A percentile compares a stretch with the other conserved stretches of the same genome.
phyloP scores from a whole-genome alignment of 306 rosid species.

The Fragaria ananassa region DNA sequence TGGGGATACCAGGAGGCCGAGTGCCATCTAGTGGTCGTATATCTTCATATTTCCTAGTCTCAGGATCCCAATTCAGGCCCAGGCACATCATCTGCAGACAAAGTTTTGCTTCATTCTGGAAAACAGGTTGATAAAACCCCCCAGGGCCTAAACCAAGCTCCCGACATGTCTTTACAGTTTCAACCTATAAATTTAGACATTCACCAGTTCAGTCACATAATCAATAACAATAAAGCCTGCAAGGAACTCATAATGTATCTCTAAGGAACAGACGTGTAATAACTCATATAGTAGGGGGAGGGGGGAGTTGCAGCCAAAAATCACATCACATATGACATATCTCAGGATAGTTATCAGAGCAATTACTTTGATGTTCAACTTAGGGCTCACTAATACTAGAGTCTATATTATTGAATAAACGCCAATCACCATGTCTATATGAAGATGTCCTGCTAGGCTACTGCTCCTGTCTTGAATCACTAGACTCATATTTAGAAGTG shows the following conservation, averaged over 20 bases:
- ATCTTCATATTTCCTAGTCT: conserved; percentile 44
- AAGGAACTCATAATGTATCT: neutral
- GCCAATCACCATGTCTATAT: neutral
- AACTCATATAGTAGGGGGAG: neutral
- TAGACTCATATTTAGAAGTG: neutral
- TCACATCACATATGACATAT: neutral
- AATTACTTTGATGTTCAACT: neutral
- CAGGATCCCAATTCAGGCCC: conserved; percentile 71
- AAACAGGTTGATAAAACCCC: conserved; percentile 69
- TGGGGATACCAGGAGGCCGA: conserved; percentile 49
- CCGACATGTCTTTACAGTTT: conserved; percentile 41
- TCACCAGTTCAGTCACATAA: neutral
- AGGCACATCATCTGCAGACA: conserved; percentile 70
- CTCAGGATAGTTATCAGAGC: neutral
- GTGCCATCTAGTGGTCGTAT: conserved; percentile 31
- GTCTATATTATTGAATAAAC: neutral
- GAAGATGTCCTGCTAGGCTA: neutral
- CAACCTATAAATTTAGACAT: conserved; percentile 33
- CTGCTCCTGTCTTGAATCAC: neutral
- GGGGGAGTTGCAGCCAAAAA: neutral
- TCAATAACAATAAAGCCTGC: neutral
- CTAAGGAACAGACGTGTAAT: neutral
- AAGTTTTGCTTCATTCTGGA: conserved; percentile 52
- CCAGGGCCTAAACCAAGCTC: conserved; percentile 58
- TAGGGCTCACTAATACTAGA: neutral